Evolutionary conservation across 495 filamentous ascomycete species (phyloP), one percentile per base, ranked within the genome.

Genomic region (Clohesyomyces aquaticus): DNA sequence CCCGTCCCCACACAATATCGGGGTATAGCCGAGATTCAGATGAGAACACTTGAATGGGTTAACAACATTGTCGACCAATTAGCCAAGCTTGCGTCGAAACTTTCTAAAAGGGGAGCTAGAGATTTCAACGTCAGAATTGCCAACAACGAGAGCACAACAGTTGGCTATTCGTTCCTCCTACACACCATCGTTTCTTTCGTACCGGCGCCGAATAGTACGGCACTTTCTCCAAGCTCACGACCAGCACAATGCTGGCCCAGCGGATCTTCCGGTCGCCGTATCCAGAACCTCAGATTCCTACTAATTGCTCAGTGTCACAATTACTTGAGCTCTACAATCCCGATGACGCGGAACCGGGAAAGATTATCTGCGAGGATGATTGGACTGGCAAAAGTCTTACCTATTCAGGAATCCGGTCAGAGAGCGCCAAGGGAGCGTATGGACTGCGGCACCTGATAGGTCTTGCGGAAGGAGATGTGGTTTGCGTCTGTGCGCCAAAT

Each of bases 291-390:
- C 27, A 61, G 14, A 35, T 61, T 14, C 58, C 58, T 16, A 61
- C 58, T 3, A 53, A 61, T 53, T 8, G 52, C 10, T 52, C 45
- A 1, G 41, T 61, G 6, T 61, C 58, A 1, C 58, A 61, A 28
- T 42, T 48, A 11, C 35, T 61, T 23, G 12, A 61, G 47, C 45
- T 28, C 21, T 52, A 53, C 48, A 61, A 61, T 26, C 58, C 58
- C 16, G 58, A 61, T 52, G 45, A 52, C 41, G 26, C 41, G 11
- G 58, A 18, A 23, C 19, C 26, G 12, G 58, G 32, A 25, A 61
- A 61, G 29, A 22, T 52, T 27, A 53, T 61, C 23, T 61, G 46
- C 23, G 46, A 61, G 27, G 58, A 61, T 41, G 58, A 61, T 53
- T 61, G 58, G 58, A 61, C 58, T 8, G 47, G 58, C 8, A 41